Base-by-base conservation (phyloP, 257 asterid genomes). In the Fraxinus anomala region DNA sequence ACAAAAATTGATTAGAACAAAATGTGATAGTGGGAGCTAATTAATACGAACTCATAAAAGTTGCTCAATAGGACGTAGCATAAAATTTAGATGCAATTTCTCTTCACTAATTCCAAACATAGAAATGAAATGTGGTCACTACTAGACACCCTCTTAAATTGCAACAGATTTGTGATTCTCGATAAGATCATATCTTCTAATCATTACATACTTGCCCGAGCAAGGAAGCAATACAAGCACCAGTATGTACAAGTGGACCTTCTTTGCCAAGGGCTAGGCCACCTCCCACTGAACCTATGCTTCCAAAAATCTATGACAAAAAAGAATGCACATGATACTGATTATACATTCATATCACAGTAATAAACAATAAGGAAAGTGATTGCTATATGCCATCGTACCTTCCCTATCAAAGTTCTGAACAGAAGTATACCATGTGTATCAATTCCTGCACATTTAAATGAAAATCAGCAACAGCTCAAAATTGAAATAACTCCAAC, bases 251-350 rank as follows among this genome's bases (percentile, higher is more conserved):
- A 87, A 96, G 97, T 3, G 98, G 99, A 39, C 99, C 99, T 92
- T 96, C 99, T 92, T 96, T 96, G 68, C 98, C 99, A 81, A 96
- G 95, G 83, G 98, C 99, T 72, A 96, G 80, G 81, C 99, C 99
- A 83, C 98, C 99, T 82, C 97, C 98, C 71, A 96, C 99, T 26
- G 99, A 93, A 77, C 99, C 99, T 81, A 96, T 92, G 93, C 99
- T 93, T 76, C 99, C 99, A 87, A 96, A 91, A 81, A 96, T 89
- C 99, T 96, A 79, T 61, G 69, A 23, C 31, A 10, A 61, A 54
- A 44, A 80, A 44, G 76, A 70, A 76, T 61, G 36, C 31, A 49
- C 47, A 77, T 79, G 16, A 65, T 34, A 74, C 12, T 24, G 78
- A 31, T 49, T 73, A 67, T 75, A 34, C 51, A 17, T 73, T 78